Percentiles rank a stretch among this genome's conserved stretches.
These are phyloP conservation scores for Pterula multifida DNA, from an alignment of 1,284 basidiomycete genomes.

Conservation along the genomic window DNA sequence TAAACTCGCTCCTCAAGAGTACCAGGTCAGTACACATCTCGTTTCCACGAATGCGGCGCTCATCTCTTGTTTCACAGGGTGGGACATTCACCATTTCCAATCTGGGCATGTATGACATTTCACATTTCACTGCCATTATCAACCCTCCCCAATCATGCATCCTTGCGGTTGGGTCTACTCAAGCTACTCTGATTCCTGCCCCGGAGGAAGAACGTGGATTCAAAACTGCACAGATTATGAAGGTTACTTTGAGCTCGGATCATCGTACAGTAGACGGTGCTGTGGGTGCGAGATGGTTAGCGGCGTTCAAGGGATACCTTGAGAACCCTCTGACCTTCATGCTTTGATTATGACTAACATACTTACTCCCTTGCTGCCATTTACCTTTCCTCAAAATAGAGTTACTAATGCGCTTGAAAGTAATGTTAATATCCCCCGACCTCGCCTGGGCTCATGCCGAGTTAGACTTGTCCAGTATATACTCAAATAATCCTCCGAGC, in stretches of 20 bases:
- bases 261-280: slow-evolving; percentile 95
- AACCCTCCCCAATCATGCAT: slow-evolving; percentile 98
- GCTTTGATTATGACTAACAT: too few relatives aligned
- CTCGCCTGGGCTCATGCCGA: too few relatives aligned
- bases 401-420: too few relatives aligned
- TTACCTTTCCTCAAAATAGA: too few relatives aligned
- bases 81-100: slow-evolving; percentile 99
- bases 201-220: slow-evolving; percentile 87
- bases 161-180: slow-evolving; percentile 88
- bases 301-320: slow-evolving; percentile 93
- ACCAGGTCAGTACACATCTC: slow-evolving; percentile 50
- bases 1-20: slow-evolving; percentile 92
- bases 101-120: slow-evolving; percentile 95
- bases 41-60: slow-evolving; percentile 1
- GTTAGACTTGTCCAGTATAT: too few relatives aligned
- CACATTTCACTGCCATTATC: slow-evolving; percentile 98
- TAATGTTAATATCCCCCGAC: too few relatives aligned
- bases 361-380: too few relatives aligned
- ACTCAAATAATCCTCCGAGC: too few relatives aligned
- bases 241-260: slow-evolving; percentile 91
- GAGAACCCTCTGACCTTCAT: slow-evolving; percentile 95
- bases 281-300: slow-evolving; percentile 81
- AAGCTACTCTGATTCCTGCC: slow-evolving; percentile 78
- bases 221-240: slow-evolving; percentile 89
- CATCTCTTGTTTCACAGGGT: slow-evolving; percentile 38